Conservation (phyloP, 2,329 filamentous ascomycete genomes). For the Nigrospora oryzae region DNA sequence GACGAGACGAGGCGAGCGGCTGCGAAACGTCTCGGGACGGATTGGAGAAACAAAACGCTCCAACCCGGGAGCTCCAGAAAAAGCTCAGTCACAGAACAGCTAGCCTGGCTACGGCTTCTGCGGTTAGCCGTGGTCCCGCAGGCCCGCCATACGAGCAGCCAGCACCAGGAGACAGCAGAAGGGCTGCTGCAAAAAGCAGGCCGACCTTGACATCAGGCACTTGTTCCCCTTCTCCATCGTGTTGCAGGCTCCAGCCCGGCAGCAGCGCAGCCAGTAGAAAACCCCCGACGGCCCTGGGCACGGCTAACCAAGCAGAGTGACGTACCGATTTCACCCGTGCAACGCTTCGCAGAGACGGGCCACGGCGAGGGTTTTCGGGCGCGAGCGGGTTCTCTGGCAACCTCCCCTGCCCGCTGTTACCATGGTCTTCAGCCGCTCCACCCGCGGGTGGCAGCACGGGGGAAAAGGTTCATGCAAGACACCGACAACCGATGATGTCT, state of each 20-base stretch:
- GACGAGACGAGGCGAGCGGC: not conserved
- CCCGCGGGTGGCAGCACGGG: too few species aligned
- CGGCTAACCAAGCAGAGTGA: not conserved
- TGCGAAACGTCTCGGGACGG: too few species aligned
- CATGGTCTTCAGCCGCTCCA: too few species aligned
- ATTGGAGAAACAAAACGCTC: too few species aligned
- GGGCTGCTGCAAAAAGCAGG: not conserved
- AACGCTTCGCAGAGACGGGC: too few species aligned
- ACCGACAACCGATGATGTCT: too few species aligned
- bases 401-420: too few species aligned
- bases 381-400: too few species aligned
- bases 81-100: not conserved
- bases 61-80: not conserved
- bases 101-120: not conserved
- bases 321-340: conserved; percentile 2
- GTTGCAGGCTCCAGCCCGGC: conserved; percentile 3
- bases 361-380: too few species aligned
- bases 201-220: not conserved
- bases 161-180: not conserved
- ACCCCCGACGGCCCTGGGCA: not conserved
- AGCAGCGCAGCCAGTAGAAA: not conserved
- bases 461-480: too few species aligned
- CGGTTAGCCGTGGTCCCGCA: not conserved
- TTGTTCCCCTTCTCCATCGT: conserved; percentile 2
- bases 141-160: not conserved